Conservation (phyloP, 495 filamentous ascomycete species). For the Cercophora scortea region DNA sequence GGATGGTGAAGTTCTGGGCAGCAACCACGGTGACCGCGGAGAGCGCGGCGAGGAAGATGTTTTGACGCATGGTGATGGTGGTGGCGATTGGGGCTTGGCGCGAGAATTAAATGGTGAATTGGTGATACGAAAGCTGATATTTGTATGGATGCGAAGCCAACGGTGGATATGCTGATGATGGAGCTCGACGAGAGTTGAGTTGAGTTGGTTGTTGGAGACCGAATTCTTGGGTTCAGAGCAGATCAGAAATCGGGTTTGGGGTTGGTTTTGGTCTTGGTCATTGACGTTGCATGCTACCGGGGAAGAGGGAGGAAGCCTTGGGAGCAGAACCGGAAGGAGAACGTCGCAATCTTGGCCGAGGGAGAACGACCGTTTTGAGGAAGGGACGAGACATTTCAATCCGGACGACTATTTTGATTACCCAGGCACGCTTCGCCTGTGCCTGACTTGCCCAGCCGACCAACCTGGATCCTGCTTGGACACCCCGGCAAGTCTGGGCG, state of each 20-base stretch:
- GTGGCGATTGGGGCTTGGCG: background rate
- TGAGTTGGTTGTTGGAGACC: no score
- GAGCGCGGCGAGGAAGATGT: constrained; percentile 21
- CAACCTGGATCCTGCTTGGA: no score
- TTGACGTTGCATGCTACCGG: background rate
- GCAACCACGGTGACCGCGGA: constrained; percentile 19
- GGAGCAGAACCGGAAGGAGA: background rate
- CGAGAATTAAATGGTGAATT: background rate
- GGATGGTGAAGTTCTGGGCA: constrained; percentile 23
- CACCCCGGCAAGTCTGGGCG: no score
- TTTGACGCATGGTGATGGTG: constrained; percentile 21
- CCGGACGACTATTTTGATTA: no score
- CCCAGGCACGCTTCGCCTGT: no score
- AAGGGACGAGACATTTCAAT: constrained; percentile 15
- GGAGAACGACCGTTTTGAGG: constrained; percentile 12
- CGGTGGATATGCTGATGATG: background rate
- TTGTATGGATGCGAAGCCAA: background rate
- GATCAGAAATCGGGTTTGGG: no score
- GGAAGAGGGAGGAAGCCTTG: background rate
- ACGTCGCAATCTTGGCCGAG: constrained; percentile 2
- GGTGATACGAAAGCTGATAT: background rate
- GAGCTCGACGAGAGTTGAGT: no score
- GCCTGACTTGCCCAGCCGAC: no score
- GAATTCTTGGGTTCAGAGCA: no score
- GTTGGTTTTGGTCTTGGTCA: background rate